Percentiles rank a stretch among this genome's conserved stretches.
Conservation (phyloP, 2,329 filamentous ascomycete genomes). For the Apiospora phragmitis region DNA sequence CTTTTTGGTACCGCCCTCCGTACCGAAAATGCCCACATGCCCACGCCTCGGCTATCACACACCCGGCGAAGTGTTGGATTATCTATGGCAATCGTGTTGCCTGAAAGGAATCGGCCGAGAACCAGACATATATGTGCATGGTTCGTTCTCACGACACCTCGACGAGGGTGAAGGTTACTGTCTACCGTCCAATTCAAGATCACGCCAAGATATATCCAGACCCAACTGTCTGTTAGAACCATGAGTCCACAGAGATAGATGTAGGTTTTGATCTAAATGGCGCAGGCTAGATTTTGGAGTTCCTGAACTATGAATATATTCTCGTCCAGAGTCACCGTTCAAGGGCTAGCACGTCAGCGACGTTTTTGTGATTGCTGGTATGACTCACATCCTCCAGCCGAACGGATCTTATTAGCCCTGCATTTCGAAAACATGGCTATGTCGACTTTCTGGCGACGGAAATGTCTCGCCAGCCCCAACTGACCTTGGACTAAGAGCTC, state of each 20-base stretch:
- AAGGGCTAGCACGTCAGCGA: neutral
- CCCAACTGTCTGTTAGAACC: too few species aligned
- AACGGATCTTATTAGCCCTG: neutral
- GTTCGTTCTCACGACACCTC: too few species aligned
- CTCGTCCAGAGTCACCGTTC: neutral
- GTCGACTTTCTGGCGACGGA: conserved; percentile 1
- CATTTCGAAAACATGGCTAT: neutral
- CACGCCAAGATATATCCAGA: too few species aligned
- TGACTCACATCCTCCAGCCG: neutral
- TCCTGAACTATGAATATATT: neutral
- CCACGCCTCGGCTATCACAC: neutral
- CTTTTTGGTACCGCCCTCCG: neutral
- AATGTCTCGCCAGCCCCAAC: neutral
- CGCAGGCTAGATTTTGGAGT: neutral
- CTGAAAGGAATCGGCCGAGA: neutral
- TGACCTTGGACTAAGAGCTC: neutral
- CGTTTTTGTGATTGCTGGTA: neutral
- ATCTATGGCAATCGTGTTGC: too few species aligned
- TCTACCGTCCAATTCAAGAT: too few species aligned
- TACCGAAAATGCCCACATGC: neutral
- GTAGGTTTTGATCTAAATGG: neutral
- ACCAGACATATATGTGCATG: too few species aligned
- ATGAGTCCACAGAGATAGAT: neutral
- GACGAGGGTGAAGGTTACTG: too few species aligned
- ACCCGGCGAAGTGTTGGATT: neutral